Conservation (phyloP, 2,329 filamentous ascomycete genomes). For the Sarocladium kiliense region DNA sequence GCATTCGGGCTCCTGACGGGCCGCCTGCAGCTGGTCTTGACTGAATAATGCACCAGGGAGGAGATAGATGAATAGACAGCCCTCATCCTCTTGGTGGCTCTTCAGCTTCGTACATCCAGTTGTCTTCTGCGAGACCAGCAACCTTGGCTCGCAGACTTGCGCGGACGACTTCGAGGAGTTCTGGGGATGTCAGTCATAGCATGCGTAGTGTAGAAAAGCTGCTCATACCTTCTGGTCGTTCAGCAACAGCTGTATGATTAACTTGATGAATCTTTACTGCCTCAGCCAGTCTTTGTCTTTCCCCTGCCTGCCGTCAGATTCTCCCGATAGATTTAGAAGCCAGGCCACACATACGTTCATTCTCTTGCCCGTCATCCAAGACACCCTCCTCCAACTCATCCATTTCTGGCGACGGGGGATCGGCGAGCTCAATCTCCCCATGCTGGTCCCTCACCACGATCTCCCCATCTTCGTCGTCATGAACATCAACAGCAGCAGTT, state of each 20-base stretch:
- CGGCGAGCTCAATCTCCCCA: conserved; percentile 57
- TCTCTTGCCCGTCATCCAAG: conserved; percentile 53
- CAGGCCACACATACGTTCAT: conserved; percentile 42
- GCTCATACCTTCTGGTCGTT: conserved; percentile 58
- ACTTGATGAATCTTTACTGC: conserved; percentile 57
- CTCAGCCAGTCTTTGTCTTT: conserved; percentile 55
- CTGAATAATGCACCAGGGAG: conserved; percentile 4
- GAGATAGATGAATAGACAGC: background rate
- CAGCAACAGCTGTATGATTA: conserved; percentile 47
- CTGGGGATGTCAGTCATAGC: conserved; percentile 28
- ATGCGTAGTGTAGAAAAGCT: conserved; percentile 8
- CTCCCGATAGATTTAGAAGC: too few species aligned
- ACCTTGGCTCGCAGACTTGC: conserved; percentile 69
- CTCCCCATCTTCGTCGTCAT: conserved; percentile 26
- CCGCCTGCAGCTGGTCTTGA: conserved; percentile 9
- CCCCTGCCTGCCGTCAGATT: conserved; percentile 33
- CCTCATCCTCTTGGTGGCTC: conserved; percentile 37
- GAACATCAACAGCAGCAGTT: background rate
- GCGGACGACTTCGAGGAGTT: conserved; percentile 64
- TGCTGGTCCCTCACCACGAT: conserved; percentile 60
- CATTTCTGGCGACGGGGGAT: conserved; percentile 46
- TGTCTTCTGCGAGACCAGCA: conserved; percentile 70
- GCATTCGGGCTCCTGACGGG: conserved; percentile 32
- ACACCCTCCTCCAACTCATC: conserved; percentile 52
- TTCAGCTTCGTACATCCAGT: conserved; percentile 85